Percentiles rank a stretch among this genome's conserved stretches.
Evolutionary conservation across 148 eudicot genomes (phyloP).

Genomic region (Suaeda aralocaspica): DNA sequence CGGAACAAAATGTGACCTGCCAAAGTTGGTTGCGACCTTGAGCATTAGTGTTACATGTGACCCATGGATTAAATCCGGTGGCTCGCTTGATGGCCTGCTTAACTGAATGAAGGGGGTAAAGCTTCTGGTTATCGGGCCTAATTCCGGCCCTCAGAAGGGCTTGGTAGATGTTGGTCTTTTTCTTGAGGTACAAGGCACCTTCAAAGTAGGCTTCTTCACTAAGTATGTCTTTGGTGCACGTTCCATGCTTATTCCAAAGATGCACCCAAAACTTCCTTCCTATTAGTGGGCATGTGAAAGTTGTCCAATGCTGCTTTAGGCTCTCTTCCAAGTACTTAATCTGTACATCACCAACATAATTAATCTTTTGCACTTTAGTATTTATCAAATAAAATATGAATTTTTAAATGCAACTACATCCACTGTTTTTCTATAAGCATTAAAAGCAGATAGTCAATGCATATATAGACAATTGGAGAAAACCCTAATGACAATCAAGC

Average conservation of each 20-base stretch:
- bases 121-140: slow-evolving; percentile 29
- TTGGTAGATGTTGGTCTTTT: slow-evolving; percentile 32
- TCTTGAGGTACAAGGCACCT: slow-evolving; percentile 39
- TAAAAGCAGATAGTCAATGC: too few species aligned
- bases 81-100: slow-evolving; percentile 32
- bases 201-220: slow-evolving; percentile 38
- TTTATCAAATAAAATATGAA: too few species aligned
- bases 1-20: slow-evolving; percentile 40
- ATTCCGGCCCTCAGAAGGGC: slow-evolving; percentile 38
- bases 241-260: slow-evolving; percentile 61
- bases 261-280: slow-evolving; percentile 49
- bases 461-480: too few species aligned
- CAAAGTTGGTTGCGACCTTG: slow-evolving; percentile 32
- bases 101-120: slow-evolving; percentile 29
- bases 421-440: too few species aligned
- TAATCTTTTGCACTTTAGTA: too few species aligned
- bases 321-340: slow-evolving; percentile 16
- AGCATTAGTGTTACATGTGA: slow-evolving; percentile 33
- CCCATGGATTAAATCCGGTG: slow-evolving; percentile 32
- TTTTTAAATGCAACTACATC: too few species aligned
- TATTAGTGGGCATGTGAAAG: slow-evolving; percentile 46
- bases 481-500: too few species aligned
- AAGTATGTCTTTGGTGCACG: slow-evolving; percentile 42
- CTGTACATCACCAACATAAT: neutral
- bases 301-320: slow-evolving; percentile 42